Evolutionary conservation across 2,329 filamentous ascomycete genomes (phyloP), one percentile per base, ranked within the genome.

Genomic region (Diaporthe velutina): DNA sequence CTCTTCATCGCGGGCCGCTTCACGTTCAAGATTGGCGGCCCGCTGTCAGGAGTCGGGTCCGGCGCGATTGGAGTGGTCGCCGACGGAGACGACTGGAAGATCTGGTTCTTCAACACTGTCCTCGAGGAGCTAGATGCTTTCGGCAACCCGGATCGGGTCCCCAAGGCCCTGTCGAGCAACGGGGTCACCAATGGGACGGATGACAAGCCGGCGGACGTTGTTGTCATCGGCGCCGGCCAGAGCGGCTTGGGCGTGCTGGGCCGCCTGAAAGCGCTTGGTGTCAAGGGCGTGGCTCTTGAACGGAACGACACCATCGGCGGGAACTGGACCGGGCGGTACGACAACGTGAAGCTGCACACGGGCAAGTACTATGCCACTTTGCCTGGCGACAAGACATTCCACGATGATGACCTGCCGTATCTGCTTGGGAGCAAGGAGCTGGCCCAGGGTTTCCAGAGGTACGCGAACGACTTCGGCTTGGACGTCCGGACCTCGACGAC

Each of bases 91-190:
- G 40, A n/a, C 38, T 64, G 60, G 60, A 64, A 64, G 25, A 64
- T 64, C 17, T 64, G 60, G 60, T 64, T 64, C 40, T 64, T 64
- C 40, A 64, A 64, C 40, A 64, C 60, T 40, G 40, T 64, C 9
- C 60, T 64, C 19, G 60, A 64, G 25, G 60, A 64, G 60, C 3
- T 64, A 6, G 60, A 48, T 30, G 9, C 60, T 0, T 48, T 64
- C 17, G 60, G 60, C 7, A 64, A 64, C 40, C 60, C 60, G 5
- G 40, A 64, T 22, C 38, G 17, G 25, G 19, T 64, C 25, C 60
- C 60, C 17, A 40, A n/a, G 40, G 60, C 40, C 25, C n/a, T 28
- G 10, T 3, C 17, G 40, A 48, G 12, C 60, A 48, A 64, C 19
- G 60, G 19, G 7, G 40, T 48, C 17, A 9, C 40, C 60, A 48